A percentile compares a stretch with the other conserved stretches of the same genome.
Conservation (phyloP, 306 rosid species). For the Medicago arabica region DNA sequence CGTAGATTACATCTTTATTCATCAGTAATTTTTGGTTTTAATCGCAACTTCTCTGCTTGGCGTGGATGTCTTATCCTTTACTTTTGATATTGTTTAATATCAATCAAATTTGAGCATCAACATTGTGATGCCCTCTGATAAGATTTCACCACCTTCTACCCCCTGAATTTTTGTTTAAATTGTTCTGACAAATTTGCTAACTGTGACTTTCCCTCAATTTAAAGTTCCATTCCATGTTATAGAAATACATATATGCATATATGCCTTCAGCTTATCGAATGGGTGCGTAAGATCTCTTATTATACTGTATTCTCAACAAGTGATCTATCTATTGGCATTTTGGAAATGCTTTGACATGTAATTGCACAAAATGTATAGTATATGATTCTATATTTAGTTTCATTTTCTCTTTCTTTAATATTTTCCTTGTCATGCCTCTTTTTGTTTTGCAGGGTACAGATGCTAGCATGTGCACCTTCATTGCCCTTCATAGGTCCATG, state of each 20-base stretch:
- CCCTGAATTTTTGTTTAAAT: slow-evolving; percentile 12
- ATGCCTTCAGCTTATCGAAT: slow-evolving; percentile 20
- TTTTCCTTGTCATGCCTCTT: slow-evolving; percentile 33
- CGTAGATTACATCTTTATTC: slow-evolving; percentile 36
- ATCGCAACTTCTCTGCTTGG: slow-evolving; percentile 22
- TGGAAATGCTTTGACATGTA: slow-evolving; percentile 36
- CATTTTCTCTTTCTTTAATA: slow-evolving; percentile 23
- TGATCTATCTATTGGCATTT: slow-evolving; percentile 37
- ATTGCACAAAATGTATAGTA: slow-evolving; percentile 34
- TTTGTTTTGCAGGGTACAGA: slow-evolving; percentile 65
- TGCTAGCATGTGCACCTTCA: slow-evolving; percentile 72
- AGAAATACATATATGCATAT: slow-evolving; percentile 1
- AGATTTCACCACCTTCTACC: slow-evolving; percentile 7
- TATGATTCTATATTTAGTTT: slow-evolving; percentile 27
- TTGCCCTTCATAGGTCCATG: slow-evolving; percentile 92
- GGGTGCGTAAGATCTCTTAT: not conserved
- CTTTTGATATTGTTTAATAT: slow-evolving; percentile 36
- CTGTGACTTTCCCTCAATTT: slow-evolving; percentile 9
- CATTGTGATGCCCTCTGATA: slow-evolving; percentile 17
- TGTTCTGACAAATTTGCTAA: not conserved
- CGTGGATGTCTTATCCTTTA: slow-evolving; percentile 18
- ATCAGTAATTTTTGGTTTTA: slow-evolving; percentile 31
- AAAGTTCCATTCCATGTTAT: slow-evolving; percentile 10
- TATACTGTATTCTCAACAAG: slow-evolving; percentile 20
- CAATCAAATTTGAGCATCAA: slow-evolving; percentile 29